Conservation (phyloP, 768 basidiomycete species). For the Leccinum barrowsii region DNA sequence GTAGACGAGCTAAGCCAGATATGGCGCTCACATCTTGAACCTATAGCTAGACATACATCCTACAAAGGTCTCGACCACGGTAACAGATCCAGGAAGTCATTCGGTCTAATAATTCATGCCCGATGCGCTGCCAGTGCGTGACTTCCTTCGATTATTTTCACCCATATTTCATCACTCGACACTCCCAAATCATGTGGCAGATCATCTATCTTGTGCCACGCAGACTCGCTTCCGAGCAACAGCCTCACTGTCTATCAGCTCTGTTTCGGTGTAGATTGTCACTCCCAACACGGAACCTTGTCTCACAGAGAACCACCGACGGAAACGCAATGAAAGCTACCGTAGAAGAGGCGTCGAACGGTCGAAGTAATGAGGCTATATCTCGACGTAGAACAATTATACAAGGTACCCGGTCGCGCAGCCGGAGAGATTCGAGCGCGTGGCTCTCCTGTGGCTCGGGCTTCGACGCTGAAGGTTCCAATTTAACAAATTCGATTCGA, state of each 20-base stretch:
- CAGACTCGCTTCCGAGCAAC: background rate
- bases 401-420: slow-evolving; percentile 18
- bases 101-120: background rate
- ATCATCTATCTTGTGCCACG: background rate
- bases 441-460: slow-evolving; percentile 14
- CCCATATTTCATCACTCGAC: background rate
- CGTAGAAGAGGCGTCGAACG: background rate
- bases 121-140: background rate
- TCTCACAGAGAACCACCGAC: background rate
- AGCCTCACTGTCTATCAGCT: background rate
- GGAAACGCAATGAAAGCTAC: background rate
- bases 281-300: background rate
- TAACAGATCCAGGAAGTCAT: background rate
- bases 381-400: slow-evolving; percentile 13
- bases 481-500: slow-evolving; percentile 23
- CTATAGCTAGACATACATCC: background rate
- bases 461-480: slow-evolving; percentile 15
- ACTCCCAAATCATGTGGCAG: background rate
- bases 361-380: slow-evolving; percentile 12
- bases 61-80: background rate
- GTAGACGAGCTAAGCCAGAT: too few relatives aligned
- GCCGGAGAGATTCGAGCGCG: slow-evolving; percentile 20
- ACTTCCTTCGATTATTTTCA: background rate
- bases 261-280: background rate
- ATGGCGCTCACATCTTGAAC: too few relatives aligned